Base-by-base conservation (phyloP, 2,329 filamentous ascomycete species). In the Calonectria pauciramosa region DNA sequence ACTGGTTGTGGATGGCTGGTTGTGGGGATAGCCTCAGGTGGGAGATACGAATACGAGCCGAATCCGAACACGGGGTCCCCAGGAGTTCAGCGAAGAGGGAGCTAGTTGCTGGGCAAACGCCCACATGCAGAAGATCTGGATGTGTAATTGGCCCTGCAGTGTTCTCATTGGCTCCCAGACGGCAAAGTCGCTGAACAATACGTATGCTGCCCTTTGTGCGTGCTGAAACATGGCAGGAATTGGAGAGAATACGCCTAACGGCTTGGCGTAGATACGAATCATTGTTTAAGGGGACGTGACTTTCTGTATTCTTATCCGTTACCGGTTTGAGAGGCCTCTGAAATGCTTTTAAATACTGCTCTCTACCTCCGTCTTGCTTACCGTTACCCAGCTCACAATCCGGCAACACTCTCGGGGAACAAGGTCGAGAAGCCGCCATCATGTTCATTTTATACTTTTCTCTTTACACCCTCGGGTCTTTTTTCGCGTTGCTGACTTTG, bases 371-470 rank as follows among this genome's bases (percentile, higher is more conserved):
- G 13, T 16, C 5, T 36, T 18, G 2, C 8, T 16, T 28, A 23
- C 16, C 2, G 3, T 41, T 41, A 14, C n/a, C 28, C 20, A 9
- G 14, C 51, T 30, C 51, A 11, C 28, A 54, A 28, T 63, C 36
- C 34, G 6, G 13, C 23, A 38, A 41, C 56, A 63, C 8, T 20
- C 44, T 47, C n/a, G 44, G 56, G 14, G 34, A 26, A n/a, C 23
- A 11, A 41, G 23, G 23, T 23, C 14, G 23, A 63, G 60, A 23
- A 49, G 20, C 30, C 44, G 38, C 28, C 52, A 52, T n/a, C 2
- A 78, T 76, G 74, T n/a, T 41, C 32, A 49, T 74, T 28, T 41
- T 77, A 4, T 72, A 23, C 41, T 66, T 73, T 38, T 64, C 72
- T 9, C 4, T 76, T 1, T 80, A 76, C 67, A 47, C 34, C 6